phyloP scores from a whole-genome alignment of 768 basidiomycete species.

The Holtermannia corniformis region DNA sequence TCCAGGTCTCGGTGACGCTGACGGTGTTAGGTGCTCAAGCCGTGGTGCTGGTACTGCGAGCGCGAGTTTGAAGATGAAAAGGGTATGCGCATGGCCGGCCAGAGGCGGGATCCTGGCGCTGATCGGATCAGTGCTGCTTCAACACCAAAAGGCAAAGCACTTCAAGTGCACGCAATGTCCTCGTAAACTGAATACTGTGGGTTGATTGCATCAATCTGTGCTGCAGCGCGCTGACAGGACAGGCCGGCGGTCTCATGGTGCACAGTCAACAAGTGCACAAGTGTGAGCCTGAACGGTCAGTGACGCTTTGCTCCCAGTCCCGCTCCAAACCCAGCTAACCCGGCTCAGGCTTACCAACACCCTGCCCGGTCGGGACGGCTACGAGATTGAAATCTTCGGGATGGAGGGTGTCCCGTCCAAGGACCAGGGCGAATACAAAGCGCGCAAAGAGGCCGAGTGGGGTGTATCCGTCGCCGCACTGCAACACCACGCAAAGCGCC shows the following conservation, averaged over 20 bases:
- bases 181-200: conserved; percentile 61
- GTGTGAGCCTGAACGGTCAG: conserved; percentile 85
- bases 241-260: conserved; percentile 88
- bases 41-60: conserved; percentile 99
- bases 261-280: conserved; percentile 99
- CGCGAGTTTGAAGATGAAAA: conserved; percentile 99
- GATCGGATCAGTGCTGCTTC: conserved; percentile 68
- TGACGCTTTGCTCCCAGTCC: conserved; percentile 4
- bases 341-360: conserved; percentile 89
- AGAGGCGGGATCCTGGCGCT: not conserved
- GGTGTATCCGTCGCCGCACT: conserved; percentile 49
- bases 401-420: conserved; percentile 97
- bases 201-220: not conserved
- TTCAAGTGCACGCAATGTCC: conserved; percentile 98
- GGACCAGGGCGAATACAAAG: conserved; percentile 90
- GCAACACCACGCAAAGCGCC: conserved; percentile 54
- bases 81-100: conserved; percentile 52
- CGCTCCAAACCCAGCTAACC: conserved; percentile 22
- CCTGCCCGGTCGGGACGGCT: conserved; percentile 88
- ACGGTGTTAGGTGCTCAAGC: conserved; percentile 33
- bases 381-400: conserved; percentile 97
- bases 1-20: not conserved
- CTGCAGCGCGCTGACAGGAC: conserved; percentile 45
- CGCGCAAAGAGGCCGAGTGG: conserved; percentile 86
- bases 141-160: conserved; percentile 99